phyloP scores from a whole-genome alignment of 2,329 filamentous ascomycete genomes.

The Venturia oleaginea region DNA sequence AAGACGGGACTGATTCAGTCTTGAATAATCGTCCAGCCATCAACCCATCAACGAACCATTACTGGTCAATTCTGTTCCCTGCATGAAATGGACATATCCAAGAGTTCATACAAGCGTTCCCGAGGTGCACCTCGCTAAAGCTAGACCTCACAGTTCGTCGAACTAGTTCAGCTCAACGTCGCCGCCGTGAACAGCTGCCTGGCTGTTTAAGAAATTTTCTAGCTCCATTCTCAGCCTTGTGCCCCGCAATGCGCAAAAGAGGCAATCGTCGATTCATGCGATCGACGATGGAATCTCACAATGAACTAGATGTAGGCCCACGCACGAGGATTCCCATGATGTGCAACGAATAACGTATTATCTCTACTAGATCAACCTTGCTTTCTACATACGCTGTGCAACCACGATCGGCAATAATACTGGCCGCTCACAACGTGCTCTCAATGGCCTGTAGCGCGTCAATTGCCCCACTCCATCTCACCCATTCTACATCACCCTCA shows the following conservation, averaged over 20 bases:
- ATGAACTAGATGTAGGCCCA: not conserved
- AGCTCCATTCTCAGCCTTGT: not conserved
- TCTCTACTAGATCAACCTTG: not conserved
- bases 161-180: not conserved
- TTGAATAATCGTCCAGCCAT: not conserved
- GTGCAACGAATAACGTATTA: not conserved
- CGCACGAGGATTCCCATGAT: not conserved
- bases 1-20: not conserved
- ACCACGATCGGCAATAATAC: not conserved
- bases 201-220: not conserved
- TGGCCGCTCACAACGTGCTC: not conserved
- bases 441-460: constrained; percentile 10
- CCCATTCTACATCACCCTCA: constrained; percentile 49
- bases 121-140: not conserved
- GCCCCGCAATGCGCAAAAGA: not conserved
- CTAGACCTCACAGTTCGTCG: not conserved
- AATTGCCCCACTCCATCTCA: constrained; percentile 23
- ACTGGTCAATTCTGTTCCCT: not conserved
- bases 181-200: not conserved
- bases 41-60: not conserved
- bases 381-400: not conserved
- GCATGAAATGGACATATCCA: not conserved
- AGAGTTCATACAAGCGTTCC: not conserved
- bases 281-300: constrained; percentile 1
- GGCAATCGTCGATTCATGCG: not conserved